Base-by-base conservation (phyloP, 2,329 filamentous ascomycete genomes). In the Cladophialophora psammophila region DNA sequence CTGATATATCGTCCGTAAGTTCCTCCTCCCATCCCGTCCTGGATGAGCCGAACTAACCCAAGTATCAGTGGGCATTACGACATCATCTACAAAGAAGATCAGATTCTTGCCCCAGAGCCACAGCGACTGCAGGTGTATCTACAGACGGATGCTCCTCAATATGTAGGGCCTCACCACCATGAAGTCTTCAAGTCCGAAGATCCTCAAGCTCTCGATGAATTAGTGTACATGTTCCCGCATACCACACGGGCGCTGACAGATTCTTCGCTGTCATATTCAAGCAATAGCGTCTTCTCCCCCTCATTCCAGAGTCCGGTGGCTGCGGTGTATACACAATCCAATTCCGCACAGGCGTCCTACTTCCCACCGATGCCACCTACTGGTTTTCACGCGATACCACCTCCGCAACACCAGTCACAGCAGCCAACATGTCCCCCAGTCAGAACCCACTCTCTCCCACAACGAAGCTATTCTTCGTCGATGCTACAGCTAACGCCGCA, bases 41-140 rank as follows among this genome's bases (percentile, higher is more conserved):
- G 36, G 9, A 5, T 53, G 38, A 52, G n/a, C 15, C 9, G 18
- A 35, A 52, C 56, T 60, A 31, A 54, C 60, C 45, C 31, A 53
- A 42, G 65, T 52, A 36, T 52, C 71, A 89, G 87, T 50, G 93
- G 92, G 67, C 95, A 98, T 79, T 99, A 98, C 78, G 95, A 98
- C 78, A 89, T 99, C 68, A 85, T 98, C 38, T 99, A 99, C 82
- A 89, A 88, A 76, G 82, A 84, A 34, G 66, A 69, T 32, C 66
- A 62, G 26, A 20, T n/a, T 8, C 18, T 34, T 38, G 32, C 13
- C 12, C 59, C 8, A 26, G 10, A 54, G 35, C 45, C 59, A 35
- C 45, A 31, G 34, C 69, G 66, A 15, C 45, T 71, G 12, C 69
- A 70, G 55, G 71, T 72, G 6, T 71, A 67, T 48, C 34, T 72